Conservation (phyloP, 108 stramenopile species). For the Cyclotella cryptica region DNA sequence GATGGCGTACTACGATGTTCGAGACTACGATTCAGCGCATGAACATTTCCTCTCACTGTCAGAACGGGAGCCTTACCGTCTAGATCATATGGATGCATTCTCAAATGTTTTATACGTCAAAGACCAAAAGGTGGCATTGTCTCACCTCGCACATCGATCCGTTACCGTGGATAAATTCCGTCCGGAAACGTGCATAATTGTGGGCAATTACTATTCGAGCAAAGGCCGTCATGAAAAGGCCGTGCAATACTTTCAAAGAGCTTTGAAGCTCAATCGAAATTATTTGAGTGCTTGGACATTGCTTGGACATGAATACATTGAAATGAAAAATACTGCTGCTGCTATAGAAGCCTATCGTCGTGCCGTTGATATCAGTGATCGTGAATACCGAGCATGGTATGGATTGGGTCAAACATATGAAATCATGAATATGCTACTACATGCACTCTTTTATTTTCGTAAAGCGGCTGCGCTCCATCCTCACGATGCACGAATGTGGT, state of each 20-base stretch:
- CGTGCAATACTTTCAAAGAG: constrained; percentile 95
- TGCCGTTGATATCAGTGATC: constrained; percentile 92
- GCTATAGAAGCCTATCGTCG: constrained; percentile 99
- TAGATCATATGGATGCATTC: constrained; percentile 94
- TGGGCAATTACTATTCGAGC: constrained; percentile 96
- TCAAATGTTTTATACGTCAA: constrained; percentile 96
- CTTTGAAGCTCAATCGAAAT: constrained; percentile 88
- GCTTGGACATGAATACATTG: constrained; percentile 98
- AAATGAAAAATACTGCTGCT: constrained; percentile 95
- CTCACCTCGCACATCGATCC: constrained; percentile 90
- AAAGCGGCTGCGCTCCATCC: constrained; percentile 94
- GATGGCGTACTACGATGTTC: constrained; percentile 89
- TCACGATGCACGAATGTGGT: constrained; percentile 99
- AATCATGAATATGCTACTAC: constrained; percentile 94
- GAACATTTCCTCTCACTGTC: constrained; percentile 80
- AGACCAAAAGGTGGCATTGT: constrained; percentile 82
- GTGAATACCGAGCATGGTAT: constrained; percentile 98
- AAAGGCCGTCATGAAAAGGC: constrained; percentile 96
- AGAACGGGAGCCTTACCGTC: constrained; percentile 81
- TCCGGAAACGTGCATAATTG: constrained; percentile 96
- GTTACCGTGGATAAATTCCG: constrained; percentile 91
- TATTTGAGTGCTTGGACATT: constrained; percentile 97
- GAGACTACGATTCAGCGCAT: constrained; percentile 91
- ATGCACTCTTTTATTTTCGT: constrained; percentile 95
- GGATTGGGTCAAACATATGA: constrained; percentile 99